Percentiles rank a stretch among this genome's conserved stretches.
Evolutionary conservation across 768 basidiomycete genomes (phyloP).

Genomic region (Mycena haematopus): DNA sequence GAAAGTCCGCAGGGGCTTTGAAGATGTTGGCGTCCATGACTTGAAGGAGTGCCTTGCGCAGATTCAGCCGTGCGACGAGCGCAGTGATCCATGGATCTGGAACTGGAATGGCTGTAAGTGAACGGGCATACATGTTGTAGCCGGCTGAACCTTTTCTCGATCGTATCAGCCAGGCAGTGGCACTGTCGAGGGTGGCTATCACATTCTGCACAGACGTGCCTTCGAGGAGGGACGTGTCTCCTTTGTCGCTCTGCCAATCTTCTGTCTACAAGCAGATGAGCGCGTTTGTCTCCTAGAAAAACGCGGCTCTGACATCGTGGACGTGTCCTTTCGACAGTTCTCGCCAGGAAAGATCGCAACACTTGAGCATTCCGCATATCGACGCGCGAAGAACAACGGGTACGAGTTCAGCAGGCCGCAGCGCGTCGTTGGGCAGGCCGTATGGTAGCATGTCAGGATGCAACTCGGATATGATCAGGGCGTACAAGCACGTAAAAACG

Average conservation of each 20-base stretch:
- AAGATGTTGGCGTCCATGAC: conserved; percentile 51
- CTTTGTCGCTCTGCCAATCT: conserved; percentile 92
- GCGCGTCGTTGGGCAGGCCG: conserved; percentile 42
- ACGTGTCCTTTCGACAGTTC: conserved; percentile 80
- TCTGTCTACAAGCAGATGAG: conserved; percentile 59
- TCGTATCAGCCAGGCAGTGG: conserved; percentile 62
- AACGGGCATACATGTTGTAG: background rate
- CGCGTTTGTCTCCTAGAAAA: conserved; percentile 19
- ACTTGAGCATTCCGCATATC: conserved; percentile 76
- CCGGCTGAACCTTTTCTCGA: conserved; percentile 48
- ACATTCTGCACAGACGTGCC: conserved; percentile 60
- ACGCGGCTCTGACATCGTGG: conserved; percentile 68
- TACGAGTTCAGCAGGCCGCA: conserved; percentile 66
- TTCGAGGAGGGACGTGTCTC: conserved; percentile 79
- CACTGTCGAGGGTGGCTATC: conserved; percentile 61
- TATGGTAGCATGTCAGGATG: conserved; percentile 57
- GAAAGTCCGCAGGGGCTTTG: conserved; percentile 44
- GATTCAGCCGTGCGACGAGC: conserved; percentile 55
- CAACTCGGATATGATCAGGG: conserved; percentile 67
- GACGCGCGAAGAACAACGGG: conserved; percentile 72
- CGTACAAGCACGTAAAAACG: conserved; percentile 78
- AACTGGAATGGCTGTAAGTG: conserved; percentile 39
- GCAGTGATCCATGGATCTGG: conserved; percentile 56
- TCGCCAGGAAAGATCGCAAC: conserved; percentile 81
- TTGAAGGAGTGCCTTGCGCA: conserved; percentile 67